These are phyloP conservation scores for Cornus controversa DNA, from an alignment of 148 eudicot species.

Conservation along the genomic window DNA sequence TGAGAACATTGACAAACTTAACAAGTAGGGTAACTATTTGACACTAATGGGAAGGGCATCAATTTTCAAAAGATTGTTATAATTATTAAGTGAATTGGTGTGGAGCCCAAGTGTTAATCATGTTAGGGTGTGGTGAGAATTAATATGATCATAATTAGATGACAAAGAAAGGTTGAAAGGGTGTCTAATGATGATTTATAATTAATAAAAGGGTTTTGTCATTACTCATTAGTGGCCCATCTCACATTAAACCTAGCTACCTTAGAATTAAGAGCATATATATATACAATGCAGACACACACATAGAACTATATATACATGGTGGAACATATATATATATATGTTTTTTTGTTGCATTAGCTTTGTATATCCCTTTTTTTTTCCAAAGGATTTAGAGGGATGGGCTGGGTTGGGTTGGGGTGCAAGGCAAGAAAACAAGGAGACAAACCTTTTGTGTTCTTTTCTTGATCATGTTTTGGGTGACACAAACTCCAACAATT, in stretches of 20 bases:
- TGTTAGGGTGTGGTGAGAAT: conserved; percentile 8
- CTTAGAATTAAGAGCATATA: no score
- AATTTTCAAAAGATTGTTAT: neutral
- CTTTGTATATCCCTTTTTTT: no score
- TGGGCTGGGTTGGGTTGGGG: no score
- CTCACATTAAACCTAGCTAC: neutral
- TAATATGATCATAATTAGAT: neutral
- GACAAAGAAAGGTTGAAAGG: conserved; percentile 1
- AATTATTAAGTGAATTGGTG: conserved; percentile 10
- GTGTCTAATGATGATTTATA: conserved; percentile 16
- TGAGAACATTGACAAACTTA: neutral
- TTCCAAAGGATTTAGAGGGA: neutral
- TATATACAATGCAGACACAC: neutral
- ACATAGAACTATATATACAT: neutral
- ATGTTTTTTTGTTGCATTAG: neutral
- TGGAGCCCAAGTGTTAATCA: conserved; percentile 26
- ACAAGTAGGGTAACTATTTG: neutral
- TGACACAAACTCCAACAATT: conserved; percentile 1
- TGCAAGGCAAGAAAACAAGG: conserved; percentile 14
- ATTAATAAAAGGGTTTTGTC: conserved; percentile 13
- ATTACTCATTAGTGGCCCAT: neutral
- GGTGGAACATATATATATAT: conserved; percentile 11
- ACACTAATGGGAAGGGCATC: neutral
- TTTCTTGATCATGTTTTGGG: conserved; percentile 19
- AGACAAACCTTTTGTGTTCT: conserved; percentile 6